phyloP scores from a whole-genome alignment of 257 asterid genomes.

The Solanum paucissectum region DNA sequence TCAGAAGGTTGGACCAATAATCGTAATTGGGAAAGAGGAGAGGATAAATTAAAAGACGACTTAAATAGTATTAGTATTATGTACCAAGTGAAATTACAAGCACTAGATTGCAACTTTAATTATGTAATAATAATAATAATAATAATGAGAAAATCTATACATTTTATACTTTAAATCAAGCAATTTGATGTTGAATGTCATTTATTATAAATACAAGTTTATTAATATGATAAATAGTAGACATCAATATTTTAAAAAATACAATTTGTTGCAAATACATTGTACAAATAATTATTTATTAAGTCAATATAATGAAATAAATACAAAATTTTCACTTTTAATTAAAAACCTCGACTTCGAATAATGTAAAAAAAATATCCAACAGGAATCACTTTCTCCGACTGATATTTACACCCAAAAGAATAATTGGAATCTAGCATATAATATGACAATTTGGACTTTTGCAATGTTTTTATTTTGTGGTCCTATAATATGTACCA shows the following conservation, averaged over 20 bases:
- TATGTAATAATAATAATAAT: neutral
- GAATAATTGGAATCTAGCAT: neutral
- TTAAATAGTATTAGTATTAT: neutral
- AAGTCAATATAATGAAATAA: neutral
- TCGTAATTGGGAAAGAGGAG: neutral
- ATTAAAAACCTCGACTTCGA: rapidly evolving
- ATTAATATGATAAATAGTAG: neutral
- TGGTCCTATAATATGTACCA: neutral
- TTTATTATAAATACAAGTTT: neutral
- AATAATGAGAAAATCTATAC: neutral
- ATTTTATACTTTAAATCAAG: neutral
- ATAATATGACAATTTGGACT: neutral
- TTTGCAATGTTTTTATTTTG: neutral
- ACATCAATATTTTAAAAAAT: neutral
- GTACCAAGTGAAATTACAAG: neutral
- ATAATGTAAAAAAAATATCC: neutral
- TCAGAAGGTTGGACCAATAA: neutral
- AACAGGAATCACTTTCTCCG: neutral
- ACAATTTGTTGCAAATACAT: neutral
- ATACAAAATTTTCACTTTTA: neutral
- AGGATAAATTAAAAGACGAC: neutral
- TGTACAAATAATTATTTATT: neutral
- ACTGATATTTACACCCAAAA: neutral
- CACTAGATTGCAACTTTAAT: neutral
- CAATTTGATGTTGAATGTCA: neutral